phyloP scores from a whole-genome alignment of 345 rosid species.

The Atalantia buxifolia region DNA sequence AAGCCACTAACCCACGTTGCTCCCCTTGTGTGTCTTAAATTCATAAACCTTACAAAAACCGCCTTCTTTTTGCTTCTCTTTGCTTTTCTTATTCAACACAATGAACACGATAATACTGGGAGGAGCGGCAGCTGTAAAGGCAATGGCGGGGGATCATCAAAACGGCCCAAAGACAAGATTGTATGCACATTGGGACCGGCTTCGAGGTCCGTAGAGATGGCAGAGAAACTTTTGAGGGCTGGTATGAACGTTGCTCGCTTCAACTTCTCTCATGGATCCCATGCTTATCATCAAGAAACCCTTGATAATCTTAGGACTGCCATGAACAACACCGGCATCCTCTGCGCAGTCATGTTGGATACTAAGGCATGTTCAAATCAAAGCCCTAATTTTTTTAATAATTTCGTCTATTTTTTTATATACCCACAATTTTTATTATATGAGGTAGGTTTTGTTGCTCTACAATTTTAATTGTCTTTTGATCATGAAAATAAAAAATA shows the following conservation, averaged over 20 bases:
- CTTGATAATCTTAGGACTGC: conserved; percentile 51
- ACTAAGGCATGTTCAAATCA: conserved; percentile 28
- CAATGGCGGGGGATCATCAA: neutral
- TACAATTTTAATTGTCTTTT: neutral
- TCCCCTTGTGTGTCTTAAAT: neutral
- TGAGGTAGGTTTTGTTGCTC: neutral
- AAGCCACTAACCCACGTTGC: neutral
- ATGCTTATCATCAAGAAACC: conserved; percentile 57
- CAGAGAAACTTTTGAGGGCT: conserved; percentile 50
- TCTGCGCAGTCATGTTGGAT: conserved; percentile 46
- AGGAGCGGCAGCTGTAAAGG: neutral
- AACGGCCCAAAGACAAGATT: conserved; percentile 52
- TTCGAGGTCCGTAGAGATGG: conserved; percentile 47
- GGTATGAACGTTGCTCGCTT: conserved; percentile 53
- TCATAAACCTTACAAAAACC: neutral
- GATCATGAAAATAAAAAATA: neutral
- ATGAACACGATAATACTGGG: too few species aligned
- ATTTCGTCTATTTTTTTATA: neutral
- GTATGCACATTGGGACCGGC: conserved; percentile 66
- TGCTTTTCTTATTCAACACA: too few species aligned
- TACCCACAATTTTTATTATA: neutral
- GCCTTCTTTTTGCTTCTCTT: neutral
- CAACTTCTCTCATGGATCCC: conserved; percentile 63
- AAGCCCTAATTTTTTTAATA: neutral
- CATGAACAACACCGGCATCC: conserved; percentile 27